Conservation (phyloP, 2,329 filamentous ascomycete species). For the Alternaria arbusti region DNA sequence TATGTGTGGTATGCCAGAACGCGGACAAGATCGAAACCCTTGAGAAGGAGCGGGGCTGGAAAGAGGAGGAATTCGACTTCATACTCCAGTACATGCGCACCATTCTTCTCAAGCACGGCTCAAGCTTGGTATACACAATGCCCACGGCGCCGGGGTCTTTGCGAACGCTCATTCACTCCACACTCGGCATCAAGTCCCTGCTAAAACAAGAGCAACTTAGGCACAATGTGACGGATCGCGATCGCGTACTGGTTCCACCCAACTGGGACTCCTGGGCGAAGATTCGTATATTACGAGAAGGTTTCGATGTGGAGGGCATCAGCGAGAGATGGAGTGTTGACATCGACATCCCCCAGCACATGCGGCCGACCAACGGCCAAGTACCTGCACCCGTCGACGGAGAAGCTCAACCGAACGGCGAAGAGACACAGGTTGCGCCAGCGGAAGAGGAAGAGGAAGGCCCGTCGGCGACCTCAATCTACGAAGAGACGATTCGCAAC, state of each 20-base stretch:
- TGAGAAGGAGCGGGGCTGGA: constrained; percentile 90
- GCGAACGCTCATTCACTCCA: constrained; percentile 81
- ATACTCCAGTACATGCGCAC: constrained; percentile 93
- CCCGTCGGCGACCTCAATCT: constrained; percentile 72
- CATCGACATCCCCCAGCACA: constrained; percentile 61
- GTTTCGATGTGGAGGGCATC: constrained; percentile 87
- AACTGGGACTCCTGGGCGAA: constrained; percentile 99
- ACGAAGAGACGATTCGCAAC: constrained; percentile 80
- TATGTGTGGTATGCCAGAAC: constrained; percentile 96
- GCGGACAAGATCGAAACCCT: constrained; percentile 90
- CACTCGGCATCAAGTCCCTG: constrained; percentile 83
- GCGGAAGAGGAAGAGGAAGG: constrained; percentile 29
- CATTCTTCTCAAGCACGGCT: constrained; percentile 76
- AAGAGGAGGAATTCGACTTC: constrained; percentile 95
- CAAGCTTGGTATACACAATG: constrained; percentile 61
- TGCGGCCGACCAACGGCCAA: constrained; percentile 32
- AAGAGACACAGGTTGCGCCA: constrained; percentile 1
- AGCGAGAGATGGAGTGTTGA: constrained; percentile 87
- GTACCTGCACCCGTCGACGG: constrained; percentile 16
- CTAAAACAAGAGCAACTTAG: constrained; percentile 58
- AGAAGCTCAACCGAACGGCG: constrained; percentile 15
- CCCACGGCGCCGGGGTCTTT: constrained; percentile 71
- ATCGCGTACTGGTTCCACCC: constrained; percentile 91
- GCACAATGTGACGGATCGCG: constrained; percentile 87
- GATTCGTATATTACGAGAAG: constrained; percentile 88